Percentiles rank a stretch among this genome's conserved stretches.
These are phyloP conservation scores for Phycomyces blakesleeanus DNA, from an alignment of 192 early-diverging fungal species.

Conservation along the genomic window DNA sequence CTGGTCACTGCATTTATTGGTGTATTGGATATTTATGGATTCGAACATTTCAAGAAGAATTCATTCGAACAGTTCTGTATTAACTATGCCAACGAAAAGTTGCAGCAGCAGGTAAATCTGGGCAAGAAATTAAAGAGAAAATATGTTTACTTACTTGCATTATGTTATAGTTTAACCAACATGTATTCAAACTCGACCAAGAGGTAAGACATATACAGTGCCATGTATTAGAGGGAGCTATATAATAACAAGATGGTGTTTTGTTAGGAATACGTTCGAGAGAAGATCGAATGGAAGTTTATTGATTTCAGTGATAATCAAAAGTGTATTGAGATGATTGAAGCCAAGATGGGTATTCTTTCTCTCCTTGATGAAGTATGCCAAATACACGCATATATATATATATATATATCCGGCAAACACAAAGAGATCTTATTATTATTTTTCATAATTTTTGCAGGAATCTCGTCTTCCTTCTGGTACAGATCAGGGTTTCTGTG, in stretches of 20 bases:
- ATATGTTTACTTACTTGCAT: slow-evolving; percentile 6
- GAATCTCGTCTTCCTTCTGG: slow-evolving; percentile 78
- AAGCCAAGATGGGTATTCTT: slow-evolving; percentile 90
- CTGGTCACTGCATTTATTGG: slow-evolving; percentile 77
- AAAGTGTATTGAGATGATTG: slow-evolving; percentile 98
- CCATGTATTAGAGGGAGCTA: not conserved
- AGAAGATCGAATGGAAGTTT: slow-evolving; percentile 96
- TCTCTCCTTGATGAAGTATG: slow-evolving; percentile 95
- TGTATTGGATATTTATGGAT: slow-evolving; percentile 98
- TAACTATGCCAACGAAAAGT: slow-evolving; percentile 95
- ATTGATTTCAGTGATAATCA: slow-evolving; percentile 99
- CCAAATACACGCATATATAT: no score
- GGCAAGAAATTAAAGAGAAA: no score
- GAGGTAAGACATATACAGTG: slow-evolving; percentile 38
- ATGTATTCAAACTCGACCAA: slow-evolving; percentile 98
- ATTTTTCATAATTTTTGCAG: slow-evolving; percentile 1
- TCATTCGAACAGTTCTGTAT: slow-evolving; percentile 99
- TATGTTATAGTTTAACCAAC: slow-evolving; percentile 89
- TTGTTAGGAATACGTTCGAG: slow-evolving; percentile 79
- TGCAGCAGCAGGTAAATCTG: slow-evolving; percentile 75
- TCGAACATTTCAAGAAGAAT: slow-evolving; percentile 99
- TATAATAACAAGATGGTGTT: not conserved
- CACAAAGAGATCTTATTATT: no score
- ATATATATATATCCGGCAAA: no score
- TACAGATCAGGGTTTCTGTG: slow-evolving; percentile 79